A percentile compares a stretch with the other conserved stretches of the same genome.
phyloP scores from a whole-genome alignment of 1,284 basidiomycete species.

The Ustilago sp. region DNA sequence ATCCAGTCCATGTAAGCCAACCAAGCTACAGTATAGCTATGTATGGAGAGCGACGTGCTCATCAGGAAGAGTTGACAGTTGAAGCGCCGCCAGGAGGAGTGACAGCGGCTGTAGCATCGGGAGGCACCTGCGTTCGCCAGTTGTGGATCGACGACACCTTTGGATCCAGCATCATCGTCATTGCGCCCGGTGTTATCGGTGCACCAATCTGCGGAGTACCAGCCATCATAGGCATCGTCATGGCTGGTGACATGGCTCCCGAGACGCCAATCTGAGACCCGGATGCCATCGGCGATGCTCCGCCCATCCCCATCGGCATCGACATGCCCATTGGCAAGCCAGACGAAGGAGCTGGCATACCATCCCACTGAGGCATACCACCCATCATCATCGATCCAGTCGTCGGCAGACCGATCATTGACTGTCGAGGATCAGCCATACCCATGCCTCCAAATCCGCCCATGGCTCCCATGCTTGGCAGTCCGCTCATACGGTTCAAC shows the following conservation, averaged over 20 bases:
- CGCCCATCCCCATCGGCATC: constrained; percentile 35
- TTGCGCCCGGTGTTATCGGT: constrained; percentile 26
- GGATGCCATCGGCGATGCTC: constrained; percentile 12
- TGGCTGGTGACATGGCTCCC: constrained; percentile 25
- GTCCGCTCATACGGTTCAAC: constrained; percentile 32
- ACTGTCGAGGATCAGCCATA: constrained; percentile 31
- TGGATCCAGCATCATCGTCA: constrained; percentile 52
- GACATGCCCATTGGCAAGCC: constrained; percentile 36
- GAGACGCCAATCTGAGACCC: constrained; percentile 35
- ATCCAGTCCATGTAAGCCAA: not conserved
- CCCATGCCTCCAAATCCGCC: constrained; percentile 19
- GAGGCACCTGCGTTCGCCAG: constrained; percentile 52
- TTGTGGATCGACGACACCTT: constrained; percentile 53
- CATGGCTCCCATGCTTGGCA: constrained; percentile 22
- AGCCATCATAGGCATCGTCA: constrained; percentile 40
- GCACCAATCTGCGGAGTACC: constrained; percentile 18
- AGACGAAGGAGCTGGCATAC: constrained; percentile 31
- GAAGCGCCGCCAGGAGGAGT: constrained; percentile 40
- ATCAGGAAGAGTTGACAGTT: constrained; percentile 30
- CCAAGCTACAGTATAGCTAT: too few species aligned
- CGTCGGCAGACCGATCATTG: constrained; percentile 31
- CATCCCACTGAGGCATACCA: constrained; percentile 34
- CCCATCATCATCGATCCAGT: constrained; percentile 35
- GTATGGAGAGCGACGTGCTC: not conserved
- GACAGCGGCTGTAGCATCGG: constrained; percentile 37